These are phyloP conservation scores for Emergomyces orientalis DNA, from an alignment of 2,329 filamentous ascomycete species.

Conservation along the genomic window DNA sequence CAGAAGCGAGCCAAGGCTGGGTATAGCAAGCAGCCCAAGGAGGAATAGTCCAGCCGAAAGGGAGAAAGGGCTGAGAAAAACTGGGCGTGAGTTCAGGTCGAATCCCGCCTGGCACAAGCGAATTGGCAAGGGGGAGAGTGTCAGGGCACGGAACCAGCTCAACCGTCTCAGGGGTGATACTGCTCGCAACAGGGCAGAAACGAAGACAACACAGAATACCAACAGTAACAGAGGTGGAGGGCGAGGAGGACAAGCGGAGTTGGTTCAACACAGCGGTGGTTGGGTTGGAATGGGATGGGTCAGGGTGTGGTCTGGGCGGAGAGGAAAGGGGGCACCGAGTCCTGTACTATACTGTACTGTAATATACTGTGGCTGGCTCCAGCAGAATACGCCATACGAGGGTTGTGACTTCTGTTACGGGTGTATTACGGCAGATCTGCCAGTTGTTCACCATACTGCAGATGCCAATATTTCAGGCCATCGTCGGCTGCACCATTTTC, in stretches of 20 bases:
- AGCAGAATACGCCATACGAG: too few species aligned
- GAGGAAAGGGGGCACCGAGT: background rate
- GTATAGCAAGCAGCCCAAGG: background rate
- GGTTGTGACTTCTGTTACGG: background rate
- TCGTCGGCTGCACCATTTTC: background rate
- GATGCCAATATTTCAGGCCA: too few species aligned
- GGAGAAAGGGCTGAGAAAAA: background rate
- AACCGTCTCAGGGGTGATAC: background rate
- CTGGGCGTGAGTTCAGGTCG: background rate
- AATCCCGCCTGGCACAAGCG: background rate
- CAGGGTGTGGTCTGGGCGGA: background rate
- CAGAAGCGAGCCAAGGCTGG: background rate
- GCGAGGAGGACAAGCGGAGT: background rate
- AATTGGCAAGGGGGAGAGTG: slow-evolving; percentile 1
- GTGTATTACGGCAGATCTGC: background rate
- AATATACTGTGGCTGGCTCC: background rate
- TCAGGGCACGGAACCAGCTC: slow-evolving; percentile 5
- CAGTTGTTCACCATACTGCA: too few species aligned
- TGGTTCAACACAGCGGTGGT: background rate
- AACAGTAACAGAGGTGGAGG: background rate
- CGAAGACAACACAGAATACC: background rate
- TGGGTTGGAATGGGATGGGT: background rate
- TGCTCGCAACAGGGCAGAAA: background rate
- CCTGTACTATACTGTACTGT: background rate
- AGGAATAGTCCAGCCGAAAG: background rate